Conservation (phyloP, 2,329 filamentous ascomycete species). For the Sclerotinia borealis region DNA sequence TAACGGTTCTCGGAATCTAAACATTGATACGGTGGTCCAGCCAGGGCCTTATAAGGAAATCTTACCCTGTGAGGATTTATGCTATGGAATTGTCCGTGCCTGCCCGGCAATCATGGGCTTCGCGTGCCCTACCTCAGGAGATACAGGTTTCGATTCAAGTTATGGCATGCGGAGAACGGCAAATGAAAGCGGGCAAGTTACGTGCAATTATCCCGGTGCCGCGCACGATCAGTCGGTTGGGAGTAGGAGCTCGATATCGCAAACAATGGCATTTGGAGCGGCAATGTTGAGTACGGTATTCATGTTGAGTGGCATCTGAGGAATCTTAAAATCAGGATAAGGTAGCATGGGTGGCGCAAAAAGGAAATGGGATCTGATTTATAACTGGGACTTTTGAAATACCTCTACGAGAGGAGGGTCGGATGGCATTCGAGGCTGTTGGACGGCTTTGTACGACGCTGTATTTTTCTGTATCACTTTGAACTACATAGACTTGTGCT, state of each 20-base stretch:
- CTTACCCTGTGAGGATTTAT: constrained; percentile 80
- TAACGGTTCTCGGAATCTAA: constrained; percentile 59
- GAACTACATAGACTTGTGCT: constrained; percentile 10
- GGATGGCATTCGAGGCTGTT: constrained; percentile 4
- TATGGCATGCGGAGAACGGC: constrained; percentile 36
- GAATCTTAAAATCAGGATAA: constrained; percentile 10
- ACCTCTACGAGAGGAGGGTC: constrained; percentile 4
- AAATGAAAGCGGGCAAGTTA: constrained; percentile 30
- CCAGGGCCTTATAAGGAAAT: constrained; percentile 94
- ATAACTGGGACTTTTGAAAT: constrained; percentile 9
- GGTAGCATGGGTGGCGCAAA: constrained; percentile 25
- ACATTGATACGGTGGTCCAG: constrained; percentile 64
- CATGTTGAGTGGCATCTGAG: constrained; percentile 18
- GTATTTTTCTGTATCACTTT: constrained; percentile 14
- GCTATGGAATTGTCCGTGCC: constrained; percentile 76
- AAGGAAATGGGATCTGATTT: constrained; percentile 9
- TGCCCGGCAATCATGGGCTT: constrained; percentile 77
- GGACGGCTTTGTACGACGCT: not conserved
- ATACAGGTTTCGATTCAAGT: constrained; percentile 40
- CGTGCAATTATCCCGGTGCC: constrained; percentile 58
- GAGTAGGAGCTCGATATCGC: constrained; percentile 48
- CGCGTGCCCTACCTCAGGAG: constrained; percentile 54
- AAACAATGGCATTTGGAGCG: constrained; percentile 13
- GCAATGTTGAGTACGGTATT: constrained; percentile 18
- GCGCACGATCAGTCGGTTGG: constrained; percentile 44